Base-by-base conservation (phyloP, 2,329 filamentous ascomycete genomes). In the Alternaria hordeiaustralica region DNA sequence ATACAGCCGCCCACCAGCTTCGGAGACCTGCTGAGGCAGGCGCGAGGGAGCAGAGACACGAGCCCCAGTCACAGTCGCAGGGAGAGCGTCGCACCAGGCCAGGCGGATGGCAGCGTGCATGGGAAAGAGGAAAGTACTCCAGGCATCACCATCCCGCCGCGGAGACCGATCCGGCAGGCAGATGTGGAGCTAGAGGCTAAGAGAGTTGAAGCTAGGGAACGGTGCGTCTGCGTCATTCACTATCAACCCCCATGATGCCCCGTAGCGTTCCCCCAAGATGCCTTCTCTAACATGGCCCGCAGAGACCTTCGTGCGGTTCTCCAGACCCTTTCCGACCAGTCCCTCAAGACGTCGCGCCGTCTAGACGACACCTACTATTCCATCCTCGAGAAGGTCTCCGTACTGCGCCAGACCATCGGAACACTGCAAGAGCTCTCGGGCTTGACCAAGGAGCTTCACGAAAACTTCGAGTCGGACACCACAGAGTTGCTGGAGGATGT, bases 291-390 rank as follows among this genome's bases (percentile, higher is more conserved):
- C 64, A 71, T 67, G 58, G 36, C 50, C 6, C 28, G 53, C 33
- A 81, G 79, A 51, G 78, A 83, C 55, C 75, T 85, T 9, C 77
- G 79, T 7, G 61, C 71, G 20, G 78, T 80, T 21, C 72, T 85
- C 10, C 78, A 81, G 55, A 69, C 67, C 53, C 83, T 94, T 11
- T 85, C 85, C 69, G 81, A 85, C 30, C 85, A 89, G 75, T 90
- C 90, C 21, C 84, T 88, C 59, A 80, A 84, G 21, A 88, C 89
- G 23, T 92, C 89, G 15, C 84, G 86, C 64, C 86, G 86, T 33
- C 86, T 95, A 45, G 91, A 94, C 76, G 87, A 91, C 62, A 90
- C 90, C 4, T 94, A 94, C 80, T 91, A 92, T 67, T 87, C 88
- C 0, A 86, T 94, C 10, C 83, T 93, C 28, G 89, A 92, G 75